Percentiles rank a stretch among this genome's conserved stretches.
These are phyloP conservation scores for Cicer chorassanicum DNA, from an alignment of 306 rosid genomes.

Conservation along the genomic window DNA sequence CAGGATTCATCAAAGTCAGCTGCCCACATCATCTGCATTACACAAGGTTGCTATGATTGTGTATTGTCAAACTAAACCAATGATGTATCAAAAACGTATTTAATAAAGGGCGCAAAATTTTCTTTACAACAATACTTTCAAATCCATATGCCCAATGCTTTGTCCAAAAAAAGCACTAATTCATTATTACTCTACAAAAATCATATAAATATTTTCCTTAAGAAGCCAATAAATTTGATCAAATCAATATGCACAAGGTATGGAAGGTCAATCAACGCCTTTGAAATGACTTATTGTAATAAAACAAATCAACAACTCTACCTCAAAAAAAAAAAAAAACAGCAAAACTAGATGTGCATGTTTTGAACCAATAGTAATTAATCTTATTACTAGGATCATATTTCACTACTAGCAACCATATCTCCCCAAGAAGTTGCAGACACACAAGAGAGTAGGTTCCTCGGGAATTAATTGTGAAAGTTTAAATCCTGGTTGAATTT, in stretches of 20 bases:
- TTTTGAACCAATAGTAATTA: slow-evolving; percentile 23
- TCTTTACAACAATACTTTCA: slow-evolving; percentile 17
- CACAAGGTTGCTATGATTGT: slow-evolving; percentile 40
- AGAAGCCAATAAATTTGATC: slow-evolving; percentile 38
- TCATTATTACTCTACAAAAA: slow-evolving; percentile 23
- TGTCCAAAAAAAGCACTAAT: slow-evolving; percentile 1
- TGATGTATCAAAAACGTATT: slow-evolving; percentile 19
- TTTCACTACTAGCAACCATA: slow-evolving; percentile 16
- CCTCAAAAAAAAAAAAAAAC: slow-evolving; percentile 27
- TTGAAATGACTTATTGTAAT: slow-evolving; percentile 17
- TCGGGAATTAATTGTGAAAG: slow-evolving; percentile 20
- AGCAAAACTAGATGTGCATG: slow-evolving; percentile 18
- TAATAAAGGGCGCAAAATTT: slow-evolving; percentile 13
- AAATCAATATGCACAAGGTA: slow-evolving; percentile 30
- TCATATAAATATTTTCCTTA: slow-evolving; percentile 3
- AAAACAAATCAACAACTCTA: slow-evolving; percentile 27
- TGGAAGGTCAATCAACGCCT: slow-evolving; percentile 11
- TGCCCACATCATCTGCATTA: slow-evolving; percentile 95
- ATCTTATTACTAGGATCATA: slow-evolving; percentile 31
- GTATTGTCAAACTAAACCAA: slow-evolving; percentile 25
- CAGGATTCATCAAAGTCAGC: slow-evolving; percentile 89
- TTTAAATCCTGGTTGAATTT: slow-evolving; percentile 18
- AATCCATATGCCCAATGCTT: slow-evolving; percentile 20
- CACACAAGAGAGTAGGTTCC: slow-evolving; percentile 9
- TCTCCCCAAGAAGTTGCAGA: slow-evolving; percentile 12